Percentiles rank a stretch among this genome's conserved stretches.
Conservation (phyloP, 805 yeast species). For the Starmerella riodocensis region DNA sequence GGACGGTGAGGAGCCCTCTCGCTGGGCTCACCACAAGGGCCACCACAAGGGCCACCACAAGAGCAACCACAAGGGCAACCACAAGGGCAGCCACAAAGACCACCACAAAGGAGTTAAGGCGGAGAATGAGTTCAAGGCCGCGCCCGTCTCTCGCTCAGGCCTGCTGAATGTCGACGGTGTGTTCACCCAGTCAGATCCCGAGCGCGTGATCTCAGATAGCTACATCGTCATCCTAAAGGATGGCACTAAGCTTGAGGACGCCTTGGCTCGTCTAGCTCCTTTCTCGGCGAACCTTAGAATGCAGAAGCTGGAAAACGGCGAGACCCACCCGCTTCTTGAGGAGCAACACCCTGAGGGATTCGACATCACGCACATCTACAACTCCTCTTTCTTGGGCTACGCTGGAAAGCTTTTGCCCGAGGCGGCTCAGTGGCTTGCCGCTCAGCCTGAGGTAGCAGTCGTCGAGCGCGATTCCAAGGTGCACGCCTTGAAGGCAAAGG, state of each 20-base stretch:
- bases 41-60: too few relatives aligned
- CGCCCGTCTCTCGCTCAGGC: background rate
- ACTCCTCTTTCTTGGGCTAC: constrained; percentile 52
- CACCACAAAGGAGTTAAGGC: too few relatives aligned
- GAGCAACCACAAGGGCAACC: too few relatives aligned
- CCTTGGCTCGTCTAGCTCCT: constrained; percentile 49
- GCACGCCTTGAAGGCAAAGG: constrained; percentile 33
- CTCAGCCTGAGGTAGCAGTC: constrained; percentile 40
- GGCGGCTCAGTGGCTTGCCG: constrained; percentile 59
- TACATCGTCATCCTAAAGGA: constrained; percentile 80
- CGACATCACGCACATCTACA: constrained; percentile 30
- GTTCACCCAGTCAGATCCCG: constrained; percentile 7
- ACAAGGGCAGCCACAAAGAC: too few relatives aligned
- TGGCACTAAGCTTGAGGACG: constrained; percentile 43
- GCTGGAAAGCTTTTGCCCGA: constrained; percentile 70
- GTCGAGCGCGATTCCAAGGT: constrained; percentile 53
- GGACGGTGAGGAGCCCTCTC: too few relatives aligned
- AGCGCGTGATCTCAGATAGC: constrained; percentile 23
- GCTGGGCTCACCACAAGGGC: too few relatives aligned
- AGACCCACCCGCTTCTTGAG: constrained; percentile 22
- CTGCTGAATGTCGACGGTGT: constrained; percentile 2
- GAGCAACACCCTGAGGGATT: constrained; percentile 11
- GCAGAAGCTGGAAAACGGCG: constrained; percentile 30
- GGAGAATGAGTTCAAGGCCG: background rate
- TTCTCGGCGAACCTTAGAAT: constrained; percentile 23